phyloP scores from a whole-genome alignment of 345 rosid species.

The Geranium rotundifolium region DNA sequence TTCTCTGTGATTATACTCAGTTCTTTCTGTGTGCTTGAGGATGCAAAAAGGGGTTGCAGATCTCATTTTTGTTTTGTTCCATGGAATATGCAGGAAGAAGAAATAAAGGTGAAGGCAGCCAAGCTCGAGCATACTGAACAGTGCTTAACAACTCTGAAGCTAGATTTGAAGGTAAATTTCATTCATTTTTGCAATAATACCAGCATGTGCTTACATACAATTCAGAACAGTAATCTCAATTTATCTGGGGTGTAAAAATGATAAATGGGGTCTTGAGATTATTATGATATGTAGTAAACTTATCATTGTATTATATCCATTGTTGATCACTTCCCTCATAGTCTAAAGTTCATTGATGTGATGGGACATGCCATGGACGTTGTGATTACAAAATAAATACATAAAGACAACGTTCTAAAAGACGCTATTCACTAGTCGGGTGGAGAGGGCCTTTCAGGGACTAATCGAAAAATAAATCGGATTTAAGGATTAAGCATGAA shows the following conservation, averaged over 20 bases:
- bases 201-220: not conserved
- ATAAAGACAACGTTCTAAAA: no score
- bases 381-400: no score
- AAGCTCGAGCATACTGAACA: conserved; percentile 78
- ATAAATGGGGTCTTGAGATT: not conserved
- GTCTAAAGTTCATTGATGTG: no score
- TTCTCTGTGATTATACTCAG: not conserved
- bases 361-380: no score
- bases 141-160: conserved; percentile 59
- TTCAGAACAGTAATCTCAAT: not conserved
- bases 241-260: not conserved
- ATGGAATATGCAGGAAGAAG: conserved; percentile 58
- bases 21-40: not conserved
- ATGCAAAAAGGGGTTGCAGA: not conserved
- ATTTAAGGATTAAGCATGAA: no score
- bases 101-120: conserved; percentile 51
- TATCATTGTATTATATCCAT: no score
- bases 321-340: no score
- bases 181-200: not conserved
- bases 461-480: no score
- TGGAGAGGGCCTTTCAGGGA: no score
- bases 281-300: no score
- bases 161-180: conserved; percentile 70
- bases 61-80: not conserved
- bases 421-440: no score